These are phyloP conservation scores for Auxenochlorella protothecoides DNA, from an alignment of 139 green algal species.

Conservation along the genomic window DNA sequence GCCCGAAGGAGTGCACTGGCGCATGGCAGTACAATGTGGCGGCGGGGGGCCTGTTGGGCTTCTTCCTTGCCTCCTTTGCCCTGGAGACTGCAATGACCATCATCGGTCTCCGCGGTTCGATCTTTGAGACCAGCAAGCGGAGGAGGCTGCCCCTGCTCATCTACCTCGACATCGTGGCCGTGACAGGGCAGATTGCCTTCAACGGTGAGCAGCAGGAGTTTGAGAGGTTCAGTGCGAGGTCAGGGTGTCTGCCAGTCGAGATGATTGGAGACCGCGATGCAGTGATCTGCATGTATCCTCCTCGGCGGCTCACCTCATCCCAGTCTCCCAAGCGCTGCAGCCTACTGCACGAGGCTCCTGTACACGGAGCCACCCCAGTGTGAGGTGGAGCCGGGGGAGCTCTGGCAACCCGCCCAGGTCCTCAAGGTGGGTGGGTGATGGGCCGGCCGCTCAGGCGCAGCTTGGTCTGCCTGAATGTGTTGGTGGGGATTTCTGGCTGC, in stretches of 20 bases:
- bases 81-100: constrained; percentile 14
- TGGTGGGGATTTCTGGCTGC: no score
- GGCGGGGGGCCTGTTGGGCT: constrained; percentile 19
- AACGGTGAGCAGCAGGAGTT: constrained; percentile 2
- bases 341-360: constrained; percentile 9
- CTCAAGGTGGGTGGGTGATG: no score
- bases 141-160: constrained; percentile 19
- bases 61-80: constrained; percentile 13
- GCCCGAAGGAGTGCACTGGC: constrained; percentile 12
- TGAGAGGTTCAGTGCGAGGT: background rate
- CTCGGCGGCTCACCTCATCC: no score
- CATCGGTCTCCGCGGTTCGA: constrained; percentile 26
- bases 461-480: no score
- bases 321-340: background rate
- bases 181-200: constrained; percentile 15
- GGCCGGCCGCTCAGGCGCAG: no score
- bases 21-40: constrained; percentile 13
- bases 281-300: no score
- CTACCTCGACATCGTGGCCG: constrained; percentile 7
- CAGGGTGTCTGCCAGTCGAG: no score
- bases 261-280: no score
- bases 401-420: constrained; percentile 1
- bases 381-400: background rate
- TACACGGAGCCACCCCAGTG: constrained; percentile 1
- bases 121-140: constrained; percentile 32